Percentiles rank a stretch among this genome's conserved stretches.
phyloP scores from a whole-genome alignment of 192 early-diverging fungal genomes.

The Backusella liffmaniae region DNA sequence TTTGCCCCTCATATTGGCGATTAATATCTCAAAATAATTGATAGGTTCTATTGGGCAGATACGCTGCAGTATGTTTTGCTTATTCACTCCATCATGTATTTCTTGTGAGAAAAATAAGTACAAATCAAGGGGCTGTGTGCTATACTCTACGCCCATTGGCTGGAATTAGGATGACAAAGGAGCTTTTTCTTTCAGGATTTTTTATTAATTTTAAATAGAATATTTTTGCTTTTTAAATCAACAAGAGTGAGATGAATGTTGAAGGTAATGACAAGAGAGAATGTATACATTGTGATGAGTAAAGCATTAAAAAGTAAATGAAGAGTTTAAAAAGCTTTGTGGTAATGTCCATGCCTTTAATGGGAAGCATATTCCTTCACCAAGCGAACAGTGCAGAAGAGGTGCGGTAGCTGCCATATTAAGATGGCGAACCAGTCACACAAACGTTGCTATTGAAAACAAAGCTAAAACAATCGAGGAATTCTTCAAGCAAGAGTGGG shows the following conservation, averaged over 20 bases:
- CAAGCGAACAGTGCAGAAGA: conserved; percentile 20
- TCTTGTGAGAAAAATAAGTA: neutral
- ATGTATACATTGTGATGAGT: neutral
- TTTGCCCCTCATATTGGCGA: too few relatives aligned
- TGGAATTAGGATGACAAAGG: conserved; percentile 3
- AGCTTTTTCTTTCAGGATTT: neutral
- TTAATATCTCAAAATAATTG: too few relatives aligned
- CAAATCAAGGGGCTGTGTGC: neutral
- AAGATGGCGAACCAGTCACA: conserved; percentile 12
- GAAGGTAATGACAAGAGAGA: neutral
- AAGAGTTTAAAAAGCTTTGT: conserved; percentile 10
- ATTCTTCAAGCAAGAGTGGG: conserved; percentile 24
- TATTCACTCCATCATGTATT: neutral
- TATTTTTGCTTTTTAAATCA: neutral
- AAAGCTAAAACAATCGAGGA: neutral
- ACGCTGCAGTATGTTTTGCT: neutral
- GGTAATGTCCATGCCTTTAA: neutral
- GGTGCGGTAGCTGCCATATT: conserved; percentile 24
- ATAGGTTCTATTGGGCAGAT: too few relatives aligned
- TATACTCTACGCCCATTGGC: neutral
- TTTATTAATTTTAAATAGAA: neutral
- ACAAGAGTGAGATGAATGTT: neutral
- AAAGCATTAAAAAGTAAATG: neutral
- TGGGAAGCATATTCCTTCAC: conserved; percentile 17
- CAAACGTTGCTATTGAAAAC: neutral